Base-by-base conservation (phyloP, 2,329 filamentous ascomycete genomes). In the Xylariomycetidae sp. region DNA sequence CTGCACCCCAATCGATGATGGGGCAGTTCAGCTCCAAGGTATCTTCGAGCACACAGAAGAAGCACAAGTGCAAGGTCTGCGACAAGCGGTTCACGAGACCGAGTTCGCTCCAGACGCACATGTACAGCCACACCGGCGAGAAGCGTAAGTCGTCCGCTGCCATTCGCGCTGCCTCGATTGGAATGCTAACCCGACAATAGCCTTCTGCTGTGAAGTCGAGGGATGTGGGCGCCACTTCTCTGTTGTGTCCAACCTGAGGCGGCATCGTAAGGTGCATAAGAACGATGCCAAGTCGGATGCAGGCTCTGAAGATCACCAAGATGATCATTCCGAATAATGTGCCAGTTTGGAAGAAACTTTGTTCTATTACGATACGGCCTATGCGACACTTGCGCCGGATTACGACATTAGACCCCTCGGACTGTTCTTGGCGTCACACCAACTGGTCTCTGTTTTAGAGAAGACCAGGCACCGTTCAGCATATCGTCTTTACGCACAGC, bases 21-120 rank as follows among this genome's bases (percentile, higher is more conserved):
- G 80, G 87, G 32, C 89, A 94, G 53, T 96, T 96, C 67, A 95
- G 86, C 64, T 95, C 90, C 43, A 95, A 95, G 65, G 82, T 95
- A 32, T 89, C 88, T 0, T 89, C 86, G 13, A 95, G 87, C 64
- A 92, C 90, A 8, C 88, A 95, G 58, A 96, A 96, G 79, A 96
- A 96, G 72, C 92, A 96, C 68, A 95, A 95, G 70, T 96, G 90
- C 76, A 95, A 95, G 67, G 85, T 96, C 39, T 96, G 90, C 68
- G 90, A 95, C 63, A 95, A 96, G 74, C 80, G 90, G 26, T 96
- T 96, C 60, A 95, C 90, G 2, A 77, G 90, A 34, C 90, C 90
- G 2, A 95, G 88, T 56, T 95, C 90, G 10, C 63, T 96, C 24
- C 90, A 95, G 58, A 96, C 90, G 19, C 90, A 96, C 58, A 95